These are phyloP conservation scores for Blastocystis sp. DNA, from an alignment of 352 stramenopile genomes.

Conservation along the genomic window DNA sequence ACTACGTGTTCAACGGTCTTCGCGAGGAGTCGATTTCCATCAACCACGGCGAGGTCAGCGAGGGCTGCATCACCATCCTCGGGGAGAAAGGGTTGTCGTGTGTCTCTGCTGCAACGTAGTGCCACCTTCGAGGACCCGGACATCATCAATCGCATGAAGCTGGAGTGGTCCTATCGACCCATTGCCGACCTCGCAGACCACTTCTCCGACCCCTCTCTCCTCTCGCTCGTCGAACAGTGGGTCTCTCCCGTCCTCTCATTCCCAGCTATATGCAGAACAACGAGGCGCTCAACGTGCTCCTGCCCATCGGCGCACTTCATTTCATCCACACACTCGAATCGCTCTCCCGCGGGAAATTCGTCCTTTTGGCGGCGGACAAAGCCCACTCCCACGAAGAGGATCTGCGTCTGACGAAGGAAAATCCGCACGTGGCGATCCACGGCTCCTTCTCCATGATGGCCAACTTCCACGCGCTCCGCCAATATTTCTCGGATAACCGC, in stretches of 20 bases:
- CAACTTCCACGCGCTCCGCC: constrained; percentile 60
- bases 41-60: background rate
- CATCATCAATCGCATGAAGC: constrained; percentile 53
- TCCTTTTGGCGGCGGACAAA: constrained; percentile 52
- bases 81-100: background rate
- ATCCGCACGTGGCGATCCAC: constrained; percentile 61
- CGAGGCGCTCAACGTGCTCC: constrained; percentile 14
- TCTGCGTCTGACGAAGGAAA: constrained; percentile 29
- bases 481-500: background rate
- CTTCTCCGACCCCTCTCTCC: background rate
- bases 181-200: background rate
- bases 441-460: constrained; percentile 62
- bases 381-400: constrained; percentile 61
- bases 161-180: constrained; percentile 40
- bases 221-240: background rate
- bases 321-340: constrained; percentile 1
- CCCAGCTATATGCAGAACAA: constrained; percentile 14
- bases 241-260: background rate
- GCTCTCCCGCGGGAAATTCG: constrained; percentile 40
- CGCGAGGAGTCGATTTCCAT: constrained; percentile 62
- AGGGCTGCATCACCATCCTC: constrained; percentile 13
- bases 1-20: constrained; percentile 66
- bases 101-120: background rate
- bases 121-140: background rate
- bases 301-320: constrained; percentile 25